Base-by-base conservation (phyloP, 306 rosid genomes). In the Erythrophleum fordii region DNA sequence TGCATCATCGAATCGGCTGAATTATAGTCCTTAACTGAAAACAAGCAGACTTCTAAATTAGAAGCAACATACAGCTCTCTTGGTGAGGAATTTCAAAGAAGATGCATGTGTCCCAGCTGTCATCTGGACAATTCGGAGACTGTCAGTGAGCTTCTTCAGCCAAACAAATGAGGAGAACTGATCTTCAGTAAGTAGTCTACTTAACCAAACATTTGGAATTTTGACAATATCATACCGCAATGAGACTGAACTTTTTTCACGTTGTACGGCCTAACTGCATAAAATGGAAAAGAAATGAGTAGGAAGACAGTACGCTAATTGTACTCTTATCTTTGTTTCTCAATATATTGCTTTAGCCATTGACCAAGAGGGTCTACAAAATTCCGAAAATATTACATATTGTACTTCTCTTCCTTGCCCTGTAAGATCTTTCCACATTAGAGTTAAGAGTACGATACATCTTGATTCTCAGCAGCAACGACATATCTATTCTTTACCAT, bases 31-130 rank as follows among this genome's bases (percentile, higher is more conserved):
- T 91, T 95, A 89, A 95, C 94, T 25, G 69, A 93, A 42, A 42
- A 42, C 73, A 68, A 68, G 73, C 73, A 22, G 73, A 83, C 86
- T 85, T 90, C 97, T 76, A 78, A 80, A 72, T 26, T 88, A 75
- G 97, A 90, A 85, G 77, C 78, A 62, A 29, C 85, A 45, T 84
- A 52, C 80, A 77, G 77, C 72, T 83, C 89, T 42, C 87, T 93
- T 46, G 86, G 93, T 37, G 98, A 86, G 87, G 91, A 84, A 37
- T 86, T 96, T 87, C 97, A 90, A 84, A 41, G 34, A 42, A 88
- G 86, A 78, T 90, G 91, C 73, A 69, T 78, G 3, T 96, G 99
- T 84, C 94, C 99, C 34, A 78, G 78, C 65, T 92, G 99, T 80
- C 91, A 86, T 71, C 39, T 82, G 49, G 90, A 96, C 84, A 90